Percentiles rank a stretch among this genome's conserved stretches.
These are phyloP conservation scores for Euptelea pleiosperma DNA, from an alignment of 164 flowering plant genomes.

Conservation along the genomic window DNA sequence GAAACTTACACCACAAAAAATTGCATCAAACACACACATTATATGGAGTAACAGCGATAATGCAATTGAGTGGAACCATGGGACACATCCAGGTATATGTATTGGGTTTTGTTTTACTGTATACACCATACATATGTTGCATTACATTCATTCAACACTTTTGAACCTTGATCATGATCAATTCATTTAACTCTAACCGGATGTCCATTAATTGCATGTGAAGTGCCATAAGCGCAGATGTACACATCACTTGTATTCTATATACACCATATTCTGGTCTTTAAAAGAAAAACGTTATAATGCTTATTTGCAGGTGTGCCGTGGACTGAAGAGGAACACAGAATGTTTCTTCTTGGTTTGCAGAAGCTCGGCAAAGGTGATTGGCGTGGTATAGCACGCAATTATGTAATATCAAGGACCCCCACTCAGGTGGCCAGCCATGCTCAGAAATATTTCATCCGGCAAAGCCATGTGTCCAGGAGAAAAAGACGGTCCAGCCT, in stretches of 20 bases:
- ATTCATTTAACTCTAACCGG: too few species aligned
- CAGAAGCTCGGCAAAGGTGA: conserved; percentile 95
- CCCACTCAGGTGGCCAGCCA: conserved; percentile 94
- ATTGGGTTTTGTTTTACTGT: too few species aligned
- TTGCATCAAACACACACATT: too few species aligned
- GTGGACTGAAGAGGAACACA: conserved; percentile 95
- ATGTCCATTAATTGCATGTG: not conserved
- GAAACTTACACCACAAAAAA: too few species aligned
- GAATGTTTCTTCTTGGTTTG: conserved; percentile 81
- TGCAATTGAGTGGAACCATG: too few species aligned
- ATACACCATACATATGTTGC: too few species aligned
- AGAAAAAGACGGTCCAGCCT: conserved; percentile 86
- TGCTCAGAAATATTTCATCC: conserved; percentile 85
- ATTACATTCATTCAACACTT: too few species aligned
- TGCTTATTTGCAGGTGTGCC: conserved; percentile 54
- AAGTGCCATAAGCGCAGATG: not conserved
- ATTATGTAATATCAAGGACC: conserved; percentile 76
- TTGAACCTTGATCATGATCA: too few species aligned
- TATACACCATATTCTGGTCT: not conserved
- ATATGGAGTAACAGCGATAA: too few species aligned
- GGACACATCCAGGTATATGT: too few species aligned
- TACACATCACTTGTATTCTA: not conserved
- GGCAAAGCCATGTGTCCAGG: conserved; percentile 71
- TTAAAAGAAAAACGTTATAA: not conserved
- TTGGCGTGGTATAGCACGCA: conserved; percentile 94